These are phyloP conservation scores for Papiliotrema nemorosa DNA, from an alignment of 1,284 basidiomycete genomes.

Conservation along the genomic window DNA sequence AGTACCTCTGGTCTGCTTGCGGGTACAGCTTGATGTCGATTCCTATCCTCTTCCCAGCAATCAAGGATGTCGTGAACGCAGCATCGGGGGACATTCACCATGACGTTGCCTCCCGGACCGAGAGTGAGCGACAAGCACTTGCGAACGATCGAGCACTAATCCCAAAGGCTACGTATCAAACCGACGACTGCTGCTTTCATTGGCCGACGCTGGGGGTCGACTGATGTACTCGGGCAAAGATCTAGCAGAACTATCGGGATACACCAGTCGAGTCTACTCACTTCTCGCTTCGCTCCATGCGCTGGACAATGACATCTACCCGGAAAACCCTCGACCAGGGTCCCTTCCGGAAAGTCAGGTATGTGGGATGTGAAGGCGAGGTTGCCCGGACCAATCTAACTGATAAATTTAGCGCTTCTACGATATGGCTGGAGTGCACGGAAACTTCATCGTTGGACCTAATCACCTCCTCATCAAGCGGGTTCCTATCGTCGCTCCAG, in stretches of 20 bases:
- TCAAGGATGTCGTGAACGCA: slow-evolving; percentile 10
- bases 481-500: slow-evolving; percentile 74
- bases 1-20: slow-evolving; percentile 87
- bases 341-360: slow-evolving; percentile 29
- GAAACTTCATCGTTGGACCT: slow-evolving; percentile 44
- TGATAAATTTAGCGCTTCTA: slow-evolving; percentile 48
- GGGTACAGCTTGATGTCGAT: slow-evolving; percentile 86
- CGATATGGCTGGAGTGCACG: slow-evolving; percentile 51
- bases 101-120: slow-evolving; percentile 59
- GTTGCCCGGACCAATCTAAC: neutral
- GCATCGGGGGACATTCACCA: slow-evolving; percentile 8
- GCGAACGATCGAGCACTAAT: slow-evolving; percentile 51
- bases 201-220: slow-evolving; percentile 91
- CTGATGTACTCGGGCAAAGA: slow-evolving; percentile 63
- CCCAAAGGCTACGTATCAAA: slow-evolving; percentile 98
- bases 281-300: slow-evolving; percentile 81
- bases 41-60: slow-evolving; percentile 63
- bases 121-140: slow-evolving; percentile 53
- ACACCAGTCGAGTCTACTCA: slow-evolving; percentile 84
- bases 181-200: slow-evolving; percentile 81
- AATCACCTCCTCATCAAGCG: slow-evolving; percentile 59
- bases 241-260: slow-evolving; percentile 85
- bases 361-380: slow-evolving; percentile 16
- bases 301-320: slow-evolving; percentile 52
- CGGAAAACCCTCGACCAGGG: slow-evolving; percentile 31